Base-by-base conservation (phyloP, 345 rosid genomes). In the Acer campestre region DNA sequence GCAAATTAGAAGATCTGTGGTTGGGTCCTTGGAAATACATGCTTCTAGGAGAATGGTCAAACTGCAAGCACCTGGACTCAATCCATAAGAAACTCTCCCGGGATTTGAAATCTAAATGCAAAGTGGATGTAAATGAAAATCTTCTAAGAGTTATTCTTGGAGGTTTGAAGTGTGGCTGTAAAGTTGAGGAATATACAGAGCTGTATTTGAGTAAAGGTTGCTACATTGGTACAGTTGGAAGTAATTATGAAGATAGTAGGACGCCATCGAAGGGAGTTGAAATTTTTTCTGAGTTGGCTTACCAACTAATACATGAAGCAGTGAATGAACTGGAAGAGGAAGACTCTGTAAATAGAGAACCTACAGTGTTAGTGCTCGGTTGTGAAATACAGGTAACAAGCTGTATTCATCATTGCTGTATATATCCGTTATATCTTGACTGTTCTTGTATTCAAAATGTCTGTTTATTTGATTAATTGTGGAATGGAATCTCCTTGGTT, bases 1-100 rank as follows among this genome's bases (percentile, higher is more conserved):
- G 98, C 86, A 86, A 85, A 77, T 75, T 92, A 63, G 98, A 96
- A 90, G 97, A 89, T 74, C 82, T 87, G 68, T 94, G 98, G 99
- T 85, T 94, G 68, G 99, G 99, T 68, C 85, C 94, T 23, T 94
- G 93, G 98, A 91, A 88, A 75, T 85, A 69, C 79, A 65, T 90
- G 81, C 91, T 96, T 82, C 83, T 90, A 9, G 95, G 97, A 85
- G 90, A 90, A 76, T 80, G 77, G 80, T 67, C 85, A 58, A 83
- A 88, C 82, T 76, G 80, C 79, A 78, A 83, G 69, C 80, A 56
- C 70, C 75, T 89, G 51, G 89, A 85, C 59, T 14, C 84, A 13
- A 76, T 85, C 65, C 89, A 78, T 69, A 91, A 86, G 81, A 92
- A 85, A 73, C 78, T 96, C 76, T 78, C 81, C 78, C 82, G 61